Percentiles rank a stretch among this genome's conserved stretches.
These are phyloP conservation scores for Irpex sp. DNA, from an alignment of 1,284 basidiomycete species.

Conservation along the genomic window DNA sequence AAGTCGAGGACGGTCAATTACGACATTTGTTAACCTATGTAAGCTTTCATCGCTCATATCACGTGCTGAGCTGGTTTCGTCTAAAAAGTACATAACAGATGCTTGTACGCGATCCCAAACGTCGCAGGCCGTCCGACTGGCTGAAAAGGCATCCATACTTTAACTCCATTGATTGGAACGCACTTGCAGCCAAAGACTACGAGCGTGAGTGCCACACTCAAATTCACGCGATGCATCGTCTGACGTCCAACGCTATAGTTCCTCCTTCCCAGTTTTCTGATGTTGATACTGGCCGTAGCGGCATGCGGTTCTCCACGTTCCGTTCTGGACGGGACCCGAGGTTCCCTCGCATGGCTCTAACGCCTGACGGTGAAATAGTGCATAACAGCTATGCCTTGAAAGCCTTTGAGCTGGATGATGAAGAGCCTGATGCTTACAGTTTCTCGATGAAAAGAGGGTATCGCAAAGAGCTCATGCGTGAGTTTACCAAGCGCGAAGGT, in stretches of 20 bases:
- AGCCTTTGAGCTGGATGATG: not conserved
- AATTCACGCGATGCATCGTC: too few relatives aligned
- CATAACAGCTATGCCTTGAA: not conserved
- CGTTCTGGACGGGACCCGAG: not conserved
- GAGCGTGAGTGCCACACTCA: not conserved
- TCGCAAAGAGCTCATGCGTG: not conserved
- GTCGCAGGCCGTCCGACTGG: slow-evolving; percentile 12
- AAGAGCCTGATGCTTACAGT: not conserved
- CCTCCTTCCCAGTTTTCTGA: not conserved
- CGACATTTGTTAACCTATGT: slow-evolving; percentile 11
- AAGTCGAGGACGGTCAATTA: slow-evolving; percentile 5
- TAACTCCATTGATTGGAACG: slow-evolving; percentile 6
- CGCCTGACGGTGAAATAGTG: not conserved
- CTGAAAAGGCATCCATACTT: slow-evolving; percentile 18
- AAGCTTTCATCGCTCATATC: not conserved
- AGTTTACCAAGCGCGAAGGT: not conserved
- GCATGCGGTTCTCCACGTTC: slow-evolving; percentile 3
- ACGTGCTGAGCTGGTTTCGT: not conserved
- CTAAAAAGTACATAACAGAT: slow-evolving; percentile 13
- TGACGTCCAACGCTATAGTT: not conserved
- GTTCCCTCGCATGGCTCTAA: not conserved
- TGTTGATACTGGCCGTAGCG: not conserved
- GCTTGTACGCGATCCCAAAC: slow-evolving; percentile 12
- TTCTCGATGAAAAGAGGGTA: not conserved
- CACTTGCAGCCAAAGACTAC: not conserved